These are phyloP conservation scores for Wallemia hederae DNA, from an alignment of 1,284 basidiomycete species.

Conservation along the genomic window DNA sequence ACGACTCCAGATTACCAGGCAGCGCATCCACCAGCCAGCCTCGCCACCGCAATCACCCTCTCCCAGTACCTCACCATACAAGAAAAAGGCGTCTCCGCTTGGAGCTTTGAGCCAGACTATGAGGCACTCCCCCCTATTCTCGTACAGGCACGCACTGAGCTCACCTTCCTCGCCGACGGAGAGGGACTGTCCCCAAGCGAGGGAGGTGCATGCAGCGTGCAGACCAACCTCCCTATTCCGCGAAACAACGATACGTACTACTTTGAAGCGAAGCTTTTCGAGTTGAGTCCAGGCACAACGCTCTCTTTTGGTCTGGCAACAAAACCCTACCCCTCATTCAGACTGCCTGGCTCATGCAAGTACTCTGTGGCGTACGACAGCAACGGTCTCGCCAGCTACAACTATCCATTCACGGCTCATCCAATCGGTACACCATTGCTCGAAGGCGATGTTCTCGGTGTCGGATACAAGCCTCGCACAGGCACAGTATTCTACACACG, in stretches of 20 bases:
- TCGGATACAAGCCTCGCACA: conserved; percentile 71
- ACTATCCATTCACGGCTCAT: conserved; percentile 72
- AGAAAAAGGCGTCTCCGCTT: conserved; percentile 88
- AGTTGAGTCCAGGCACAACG: conserved; percentile 52
- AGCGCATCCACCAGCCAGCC: conserved; percentile 71
- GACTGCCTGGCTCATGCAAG: conserved; percentile 59
- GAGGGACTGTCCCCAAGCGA: conserved; percentile 29
- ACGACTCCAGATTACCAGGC: conserved; percentile 43
- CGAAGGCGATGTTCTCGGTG: conserved; percentile 76
- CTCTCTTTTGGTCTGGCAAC: conserved; percentile 72
- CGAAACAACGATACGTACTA: conserved; percentile 94
- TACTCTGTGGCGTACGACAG: conserved; percentile 92
- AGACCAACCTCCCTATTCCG: conserved; percentile 75
- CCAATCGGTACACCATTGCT: conserved; percentile 61
- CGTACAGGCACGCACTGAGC: conserved; percentile 74
- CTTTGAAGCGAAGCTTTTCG: conserved; percentile 94
- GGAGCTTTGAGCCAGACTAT: conserved; percentile 91
- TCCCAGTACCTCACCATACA: conserved; percentile 92
- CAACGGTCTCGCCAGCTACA: conserved; percentile 88
- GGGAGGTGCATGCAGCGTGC: conserved; percentile 48
- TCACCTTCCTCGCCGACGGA: conserved; percentile 82
- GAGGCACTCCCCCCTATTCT: conserved; percentile 67
- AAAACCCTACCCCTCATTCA: conserved; percentile 76
- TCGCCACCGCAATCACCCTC: conserved; percentile 78
- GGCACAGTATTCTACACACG: conserved; percentile 93